Percentiles rank a stretch among this genome's conserved stretches.
Conservation (phyloP, 1,139 yeast genomes). For the Pichia sp. region DNA sequence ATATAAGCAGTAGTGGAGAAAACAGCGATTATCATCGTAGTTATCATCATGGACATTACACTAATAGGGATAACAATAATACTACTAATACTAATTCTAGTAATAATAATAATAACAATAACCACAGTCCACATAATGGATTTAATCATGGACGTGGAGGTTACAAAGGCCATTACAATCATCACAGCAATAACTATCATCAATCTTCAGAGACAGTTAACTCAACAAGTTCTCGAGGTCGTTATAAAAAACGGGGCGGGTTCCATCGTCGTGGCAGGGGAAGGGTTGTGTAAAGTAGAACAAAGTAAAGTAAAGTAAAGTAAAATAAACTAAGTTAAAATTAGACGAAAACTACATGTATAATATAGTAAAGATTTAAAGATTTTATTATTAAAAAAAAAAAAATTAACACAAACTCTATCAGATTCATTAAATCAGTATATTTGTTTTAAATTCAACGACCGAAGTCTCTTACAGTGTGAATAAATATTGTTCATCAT, state of each 20-base stretch:
- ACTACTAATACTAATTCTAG: not conserved
- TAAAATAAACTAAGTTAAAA: too few species aligned
- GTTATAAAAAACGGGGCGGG: conserved; percentile 4
- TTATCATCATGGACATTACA: not conserved
- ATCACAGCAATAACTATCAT: too few species aligned
- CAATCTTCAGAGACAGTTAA: too few species aligned
- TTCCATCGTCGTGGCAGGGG: not conserved
- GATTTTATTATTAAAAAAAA: too few species aligned
- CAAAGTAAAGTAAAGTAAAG: too few species aligned
- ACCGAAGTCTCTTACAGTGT: conserved; percentile 32
- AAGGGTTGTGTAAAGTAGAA: not conserved
- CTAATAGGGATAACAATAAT: not conserved
- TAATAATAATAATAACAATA: not conserved
- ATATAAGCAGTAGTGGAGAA: not conserved
- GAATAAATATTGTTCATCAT: conserved; percentile 33
- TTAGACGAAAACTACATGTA: too few species aligned
- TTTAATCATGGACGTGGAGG: too few species aligned
- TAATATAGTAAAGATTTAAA: too few species aligned
- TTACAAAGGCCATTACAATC: too few species aligned
- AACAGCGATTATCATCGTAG: not conserved
- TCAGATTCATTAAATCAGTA: conserved; percentile 85
- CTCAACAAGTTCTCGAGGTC: not conserved
- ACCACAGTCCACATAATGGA: too few species aligned
- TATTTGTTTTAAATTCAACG: conserved; percentile 29
- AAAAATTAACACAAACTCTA: too few species aligned